phyloP scores from a whole-genome alignment of 352 stramenopile species.

The Thraustotheca clavata region DNA sequence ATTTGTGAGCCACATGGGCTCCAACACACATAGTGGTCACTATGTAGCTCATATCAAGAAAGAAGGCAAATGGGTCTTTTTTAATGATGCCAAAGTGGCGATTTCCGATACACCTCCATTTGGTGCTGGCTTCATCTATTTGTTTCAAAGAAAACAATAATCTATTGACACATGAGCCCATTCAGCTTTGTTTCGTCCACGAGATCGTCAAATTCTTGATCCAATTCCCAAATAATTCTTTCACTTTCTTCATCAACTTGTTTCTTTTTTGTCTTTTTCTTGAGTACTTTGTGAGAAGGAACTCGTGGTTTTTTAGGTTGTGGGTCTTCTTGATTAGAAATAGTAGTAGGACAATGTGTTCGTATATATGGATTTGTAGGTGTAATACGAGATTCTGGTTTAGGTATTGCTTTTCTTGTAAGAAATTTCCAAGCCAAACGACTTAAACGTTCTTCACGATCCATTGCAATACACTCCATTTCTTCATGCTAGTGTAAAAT shows the following conservation, averaged over 20 bases:
- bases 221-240: conserved; percentile 39
- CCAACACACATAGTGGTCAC: conserved; percentile 96
- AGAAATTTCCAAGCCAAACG: conserved; percentile 16
- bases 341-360: neutral
- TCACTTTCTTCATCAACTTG: conserved; percentile 8
- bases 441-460: conserved; percentile 5
- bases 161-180: conserved; percentile 38
- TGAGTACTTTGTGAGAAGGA: neutral
- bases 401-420: neutral
- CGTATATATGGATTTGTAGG: neutral
- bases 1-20: conserved; percentile 98
- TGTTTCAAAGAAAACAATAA: conserved; percentile 57
- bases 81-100: conserved; percentile 99
- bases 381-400: neutral
- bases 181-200: conserved; percentile 55
- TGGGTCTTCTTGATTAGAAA: neutral
- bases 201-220: conserved; percentile 77
- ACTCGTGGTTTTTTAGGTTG: neutral
- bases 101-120: conserved; percentile 91
- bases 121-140: conserved; percentile 94
- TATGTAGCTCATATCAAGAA: conserved; percentile 99
- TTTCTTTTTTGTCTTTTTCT: conserved; percentile 17
- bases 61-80: conserved; percentile 95
- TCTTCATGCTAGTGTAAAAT: conserved; percentile 3
- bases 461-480: conserved; percentile 1